Conservation (phyloP, 495 filamentous ascomycete genomes). For the Hypoxylon lienhwacheense region DNA sequence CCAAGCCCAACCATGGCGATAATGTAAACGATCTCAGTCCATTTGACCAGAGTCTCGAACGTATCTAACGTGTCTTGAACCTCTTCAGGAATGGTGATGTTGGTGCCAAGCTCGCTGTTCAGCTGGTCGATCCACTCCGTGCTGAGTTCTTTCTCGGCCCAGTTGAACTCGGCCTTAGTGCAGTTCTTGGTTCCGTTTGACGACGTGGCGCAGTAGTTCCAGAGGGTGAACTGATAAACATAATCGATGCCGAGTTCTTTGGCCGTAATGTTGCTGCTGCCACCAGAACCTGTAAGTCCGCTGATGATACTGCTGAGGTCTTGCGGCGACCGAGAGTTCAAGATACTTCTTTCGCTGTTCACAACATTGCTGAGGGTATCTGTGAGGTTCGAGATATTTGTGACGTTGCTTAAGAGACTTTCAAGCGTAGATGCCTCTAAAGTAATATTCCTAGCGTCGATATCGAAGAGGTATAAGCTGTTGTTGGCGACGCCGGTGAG, state of each 20-base stretch:
- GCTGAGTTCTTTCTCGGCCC: conserved; percentile 66
- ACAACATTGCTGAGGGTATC: conserved; percentile 27
- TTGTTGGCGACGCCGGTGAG: conserved; percentile 70
- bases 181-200: conserved; percentile 55
- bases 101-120: conserved; percentile 40
- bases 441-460: conserved; percentile 56
- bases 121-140: conserved; percentile 53
- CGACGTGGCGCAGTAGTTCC: conserved; percentile 75
- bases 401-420: conserved; percentile 23
- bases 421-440: conserved; percentile 38
- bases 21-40: conserved; percentile 79
- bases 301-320: conserved; percentile 20
- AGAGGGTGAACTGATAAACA: conserved; percentile 80
- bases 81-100: conserved; percentile 60
- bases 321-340: conserved; percentile 21
- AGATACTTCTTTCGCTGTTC: conserved; percentile 14
- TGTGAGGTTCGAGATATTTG: conserved; percentile 24
- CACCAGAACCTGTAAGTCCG: conserved; percentile 11
- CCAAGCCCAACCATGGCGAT: conserved; percentile 69
- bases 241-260: conserved; percentile 64
- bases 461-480: conserved; percentile 72
- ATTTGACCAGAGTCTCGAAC: conserved; percentile 73
- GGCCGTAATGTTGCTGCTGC: conserved; percentile 50
- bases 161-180: conserved; percentile 70
- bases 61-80: conserved; percentile 66